Conservation (phyloP, 225 moss, liverwort and hornwort genomes). For the Anthoceros angustus region DNA sequence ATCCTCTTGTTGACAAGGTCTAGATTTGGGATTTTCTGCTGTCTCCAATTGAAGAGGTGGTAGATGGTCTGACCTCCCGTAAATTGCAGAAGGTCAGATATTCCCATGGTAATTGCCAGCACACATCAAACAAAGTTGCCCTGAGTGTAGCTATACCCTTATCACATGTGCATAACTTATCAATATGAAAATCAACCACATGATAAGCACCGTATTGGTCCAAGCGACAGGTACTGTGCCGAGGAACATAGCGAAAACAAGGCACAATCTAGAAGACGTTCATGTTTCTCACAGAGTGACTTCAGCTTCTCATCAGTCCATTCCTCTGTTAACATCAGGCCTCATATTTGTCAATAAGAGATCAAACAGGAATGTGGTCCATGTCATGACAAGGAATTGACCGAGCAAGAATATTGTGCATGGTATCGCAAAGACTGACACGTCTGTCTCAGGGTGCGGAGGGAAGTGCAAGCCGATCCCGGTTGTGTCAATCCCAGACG, state of each 20-base stretch:
- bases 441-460: conserved; percentile 43
- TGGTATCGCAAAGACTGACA: neutral
- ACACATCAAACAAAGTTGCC: conserved; percentile 32
- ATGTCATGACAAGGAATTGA: conserved; percentile 48
- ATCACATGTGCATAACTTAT: neutral
- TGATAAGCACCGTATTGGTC: conserved; percentile 63
- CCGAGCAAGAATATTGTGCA: conserved; percentile 18
- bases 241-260: conserved; percentile 86
- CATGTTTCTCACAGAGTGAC: conserved; percentile 69
- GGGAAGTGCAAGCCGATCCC: conserved; percentile 90
- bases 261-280: conserved; percentile 76
- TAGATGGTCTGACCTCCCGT: conserved; percentile 91
- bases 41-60: conserved; percentile 51
- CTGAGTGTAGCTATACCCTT: too few relatives aligned
- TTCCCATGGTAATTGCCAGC: conserved; percentile 45
- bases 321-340: conserved; percentile 85
- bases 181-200: conserved; percentile 4
- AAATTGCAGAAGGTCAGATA: conserved; percentile 32
- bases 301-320: conserved; percentile 95
- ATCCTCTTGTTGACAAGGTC: conserved; percentile 82
- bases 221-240: conserved; percentile 89
- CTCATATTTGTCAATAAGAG: conserved; percentile 42
- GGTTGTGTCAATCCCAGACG: conserved; percentile 66
- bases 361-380: conserved; percentile 33
- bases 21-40: conserved; percentile 35